A percentile compares a stretch with the other conserved stretches of the same genome.
These are phyloP conservation scores for Pseudoperonospora humuli DNA, from an alignment of 352 stramenopile species.

Conservation along the genomic window DNA sequence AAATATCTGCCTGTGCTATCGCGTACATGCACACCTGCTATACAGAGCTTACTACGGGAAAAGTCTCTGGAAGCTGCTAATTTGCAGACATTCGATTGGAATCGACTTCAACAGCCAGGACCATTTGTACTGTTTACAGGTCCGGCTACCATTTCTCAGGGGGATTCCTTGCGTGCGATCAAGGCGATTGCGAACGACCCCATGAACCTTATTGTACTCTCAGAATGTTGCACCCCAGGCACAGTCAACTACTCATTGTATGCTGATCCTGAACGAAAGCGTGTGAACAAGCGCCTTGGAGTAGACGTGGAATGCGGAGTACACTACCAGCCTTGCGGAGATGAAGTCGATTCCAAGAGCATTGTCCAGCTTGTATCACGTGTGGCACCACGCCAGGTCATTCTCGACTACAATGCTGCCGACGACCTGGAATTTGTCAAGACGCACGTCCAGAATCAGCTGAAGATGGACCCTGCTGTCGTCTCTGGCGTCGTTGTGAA, in stretches of 20 bases:
- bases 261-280: slow-evolving; percentile 60
- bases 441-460: slow-evolving; percentile 40
- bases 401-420: slow-evolving; percentile 52
- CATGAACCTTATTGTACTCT: slow-evolving; percentile 81
- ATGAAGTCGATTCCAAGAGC: slow-evolving; percentile 81
- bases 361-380: slow-evolving; percentile 68
- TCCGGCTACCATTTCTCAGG: slow-evolving; percentile 63
- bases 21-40: slow-evolving; percentile 48
- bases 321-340: slow-evolving; percentile 76
- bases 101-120: slow-evolving; percentile 45
- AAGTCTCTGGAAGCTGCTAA: slow-evolving; percentile 11
- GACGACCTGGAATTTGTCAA: slow-evolving; percentile 66
- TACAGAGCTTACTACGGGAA: slow-evolving; percentile 29
- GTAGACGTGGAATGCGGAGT: slow-evolving; percentile 65
- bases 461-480: slow-evolving; percentile 35
- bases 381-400: slow-evolving; percentile 47
- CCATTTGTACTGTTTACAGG: slow-evolving; percentile 77
- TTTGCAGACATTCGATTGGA: slow-evolving; percentile 63
- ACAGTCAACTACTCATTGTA: slow-evolving; percentile 81
- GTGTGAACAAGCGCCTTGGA: slow-evolving; percentile 64
- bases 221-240: slow-evolving; percentile 69
- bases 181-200: slow-evolving; percentile 53
- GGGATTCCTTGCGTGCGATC: slow-evolving; percentile 60
- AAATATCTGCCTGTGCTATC: slow-evolving; percentile 51
- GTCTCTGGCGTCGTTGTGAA: slow-evolving; percentile 17